Evolutionary conservation across 139 green algal species (phyloP), one percentile per base, ranked within the genome.

Genomic region (Volvox reticuliferus): DNA sequence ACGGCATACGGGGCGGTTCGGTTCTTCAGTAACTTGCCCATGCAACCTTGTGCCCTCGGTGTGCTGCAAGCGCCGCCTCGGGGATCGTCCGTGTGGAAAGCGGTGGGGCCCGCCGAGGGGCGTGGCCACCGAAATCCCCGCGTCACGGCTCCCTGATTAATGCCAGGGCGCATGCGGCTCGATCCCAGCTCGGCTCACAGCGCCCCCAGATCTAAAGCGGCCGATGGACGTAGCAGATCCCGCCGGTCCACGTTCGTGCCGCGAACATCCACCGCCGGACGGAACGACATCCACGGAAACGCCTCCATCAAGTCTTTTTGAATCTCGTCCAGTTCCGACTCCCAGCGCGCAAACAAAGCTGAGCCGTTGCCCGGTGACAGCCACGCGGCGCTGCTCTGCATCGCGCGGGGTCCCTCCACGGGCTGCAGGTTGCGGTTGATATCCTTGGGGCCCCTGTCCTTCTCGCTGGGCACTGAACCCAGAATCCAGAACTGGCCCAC

Each of bases 251-350:
- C 28, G 17, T 26, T 55, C 26, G 12, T 30, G 69, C 85, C 85
- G 5, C 85, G 69, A 19, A 89, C n/a, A 32, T 84, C 75, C 55
- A 90, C 55, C 28, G 2, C 36, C 17, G 32, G 19, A 5, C 55
- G 26, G 86, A 90, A 83, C 12, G 55, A 24, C 12, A 36, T 33
- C 86, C 86, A 90, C 12, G 86, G 24, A 14, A 90, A 90, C 2
- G 86, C 86, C 24, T 90, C 75, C 86, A 90, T 90, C 14, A 90
- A 62, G 30, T 90, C 86, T 17, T 36, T 35, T 33, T 84, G 68
- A 14, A 85, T 13, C 55, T 90, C 86, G 19, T 83, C 86, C 44
- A 90, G 55, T 33, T 68, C 55, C 30, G 9, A 18, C 86, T 90
- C 86, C 86, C 86, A 90, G 9, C 75, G 86, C 12, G 28, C 2